Percentiles rank a stretch among this genome's conserved stretches.
phyloP scores from a whole-genome alignment of 2,329 filamentous ascomycete genomes.

The Calonectria fujianensis region DNA sequence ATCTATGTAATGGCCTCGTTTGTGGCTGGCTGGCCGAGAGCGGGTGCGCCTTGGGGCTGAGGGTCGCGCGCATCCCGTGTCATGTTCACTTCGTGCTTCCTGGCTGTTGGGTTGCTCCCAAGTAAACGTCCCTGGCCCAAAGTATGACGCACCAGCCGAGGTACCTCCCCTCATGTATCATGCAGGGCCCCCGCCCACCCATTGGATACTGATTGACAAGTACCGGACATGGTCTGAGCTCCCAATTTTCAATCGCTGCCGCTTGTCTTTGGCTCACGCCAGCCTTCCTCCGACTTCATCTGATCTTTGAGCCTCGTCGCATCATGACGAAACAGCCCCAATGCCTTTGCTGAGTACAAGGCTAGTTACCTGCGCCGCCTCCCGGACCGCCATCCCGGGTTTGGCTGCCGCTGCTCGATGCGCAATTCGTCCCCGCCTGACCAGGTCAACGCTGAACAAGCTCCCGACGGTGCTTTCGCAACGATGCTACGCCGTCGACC shows the following conservation, averaged over 20 bases:
- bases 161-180: slow-evolving; percentile 30
- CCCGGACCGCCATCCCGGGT: slow-evolving; percentile 44
- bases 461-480: slow-evolving; percentile 41
- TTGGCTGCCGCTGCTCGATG: slow-evolving; percentile 39
- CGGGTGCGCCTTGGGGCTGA: neutral
- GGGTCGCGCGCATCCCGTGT: neutral
- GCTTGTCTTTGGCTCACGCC: slow-evolving; percentile 8
- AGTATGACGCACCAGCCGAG: slow-evolving; percentile 8
- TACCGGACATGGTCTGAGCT: slow-evolving; percentile 53
- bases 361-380: slow-evolving; percentile 52
- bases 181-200: slow-evolving; percentile 42
- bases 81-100: slow-evolving; percentile 4
- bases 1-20: neutral
- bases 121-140: neutral
- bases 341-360: slow-evolving; percentile 58
- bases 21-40: neutral
- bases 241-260: slow-evolving; percentile 34
- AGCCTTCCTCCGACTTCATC: slow-evolving; percentile 17
- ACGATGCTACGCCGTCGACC: slow-evolving; percentile 67
- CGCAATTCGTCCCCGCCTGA: slow-evolving; percentile 42
- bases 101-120: neutral
- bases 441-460: slow-evolving; percentile 38
- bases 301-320: slow-evolving; percentile 42
- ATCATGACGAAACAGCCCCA: slow-evolving; percentile 53
- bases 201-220: slow-evolving; percentile 41